A percentile compares a stretch with the other conserved stretches of the same genome.
phyloP scores from a whole-genome alignment of 805 yeast species.

The Wickerhamia fluorescens region DNA sequence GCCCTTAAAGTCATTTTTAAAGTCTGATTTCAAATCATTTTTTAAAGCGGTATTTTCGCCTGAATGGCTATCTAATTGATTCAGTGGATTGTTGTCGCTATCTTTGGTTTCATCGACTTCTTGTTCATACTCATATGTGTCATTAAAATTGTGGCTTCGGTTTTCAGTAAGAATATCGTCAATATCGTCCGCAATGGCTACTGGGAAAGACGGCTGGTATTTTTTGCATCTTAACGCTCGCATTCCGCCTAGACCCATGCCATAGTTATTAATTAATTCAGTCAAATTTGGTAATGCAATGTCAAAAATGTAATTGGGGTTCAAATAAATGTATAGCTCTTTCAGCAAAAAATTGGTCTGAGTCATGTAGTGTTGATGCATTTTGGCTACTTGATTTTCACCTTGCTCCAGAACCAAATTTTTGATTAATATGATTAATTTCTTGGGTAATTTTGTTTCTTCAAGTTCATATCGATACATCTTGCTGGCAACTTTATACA shows the following conservation, averaged over 20 bases:
- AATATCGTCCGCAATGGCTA: constrained; percentile 60
- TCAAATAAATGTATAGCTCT: constrained; percentile 41
- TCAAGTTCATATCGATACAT: constrained; percentile 79
- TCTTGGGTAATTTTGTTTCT: constrained; percentile 57
- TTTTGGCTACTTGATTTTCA: constrained; percentile 22
- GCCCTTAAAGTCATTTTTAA: constrained; percentile 30
- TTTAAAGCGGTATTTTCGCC: no score
- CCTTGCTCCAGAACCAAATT: constrained; percentile 31
- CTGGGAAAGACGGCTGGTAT: constrained; percentile 68
- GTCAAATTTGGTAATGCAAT: constrained; percentile 64
- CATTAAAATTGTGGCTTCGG: constrained; percentile 18
- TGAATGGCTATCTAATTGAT: no score
- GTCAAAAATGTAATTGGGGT: constrained; percentile 46
- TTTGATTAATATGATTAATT: constrained; percentile 21
- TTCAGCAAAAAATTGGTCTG: constrained; percentile 33
- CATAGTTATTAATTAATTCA: constrained; percentile 70
- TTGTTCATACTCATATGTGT: constrained; percentile 15
- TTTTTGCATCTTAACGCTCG: constrained; percentile 45
- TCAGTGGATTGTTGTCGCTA: no score
- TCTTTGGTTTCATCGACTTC: constrained; percentile 15
- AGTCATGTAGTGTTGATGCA: constrained; percentile 31
- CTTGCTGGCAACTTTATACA: constrained; percentile 56
- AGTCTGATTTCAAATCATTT: no score
- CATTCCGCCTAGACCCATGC: constrained; percentile 65
- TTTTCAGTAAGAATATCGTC: constrained; percentile 47